Evolutionary conservation across 2,329 filamentous ascomycete species (phyloP).

Genomic region (Coleophoma cylindrospora): DNA sequence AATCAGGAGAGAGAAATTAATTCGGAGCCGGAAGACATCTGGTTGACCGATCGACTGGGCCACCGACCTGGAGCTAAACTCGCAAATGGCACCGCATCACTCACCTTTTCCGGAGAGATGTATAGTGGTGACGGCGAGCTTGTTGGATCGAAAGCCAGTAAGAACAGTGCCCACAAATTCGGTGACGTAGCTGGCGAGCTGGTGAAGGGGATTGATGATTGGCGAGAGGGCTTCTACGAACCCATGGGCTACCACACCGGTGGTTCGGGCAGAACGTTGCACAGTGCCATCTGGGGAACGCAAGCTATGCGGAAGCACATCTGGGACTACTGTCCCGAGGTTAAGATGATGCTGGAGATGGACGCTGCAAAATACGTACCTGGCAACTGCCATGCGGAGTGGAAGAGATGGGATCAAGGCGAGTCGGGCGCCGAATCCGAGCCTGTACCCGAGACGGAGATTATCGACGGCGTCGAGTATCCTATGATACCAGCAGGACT

Average conservation of each 20-base stretch:
- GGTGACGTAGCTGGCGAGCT: slow-evolving; percentile 13
- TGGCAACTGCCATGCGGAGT: slow-evolving; percentile 38
- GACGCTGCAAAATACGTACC: slow-evolving; percentile 46
- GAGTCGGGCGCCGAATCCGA: slow-evolving; percentile 11
- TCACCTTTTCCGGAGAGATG: slow-evolving; percentile 47
- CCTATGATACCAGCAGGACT: slow-evolving; percentile 21
- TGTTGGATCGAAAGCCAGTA: slow-evolving; percentile 12
- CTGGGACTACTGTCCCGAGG: slow-evolving; percentile 53
- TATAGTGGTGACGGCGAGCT: slow-evolving; percentile 30
- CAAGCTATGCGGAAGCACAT: slow-evolving; percentile 42
- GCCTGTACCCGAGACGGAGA: slow-evolving; percentile 13
- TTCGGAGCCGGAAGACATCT: slow-evolving; percentile 49
- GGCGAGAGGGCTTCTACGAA: slow-evolving; percentile 46
- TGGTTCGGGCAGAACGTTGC: slow-evolving; percentile 39
- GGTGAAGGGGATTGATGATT: slow-evolving; percentile 41
- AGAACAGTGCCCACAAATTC: slow-evolving; percentile 12
- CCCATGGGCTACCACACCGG: slow-evolving; percentile 57
- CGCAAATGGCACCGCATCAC: slow-evolving; percentile 44
- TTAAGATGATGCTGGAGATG: slow-evolving; percentile 53
- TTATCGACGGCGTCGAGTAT: slow-evolving; percentile 25
- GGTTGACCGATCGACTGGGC: slow-evolving; percentile 48
- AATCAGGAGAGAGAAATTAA: slow-evolving; percentile 38
- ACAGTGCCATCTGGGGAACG: slow-evolving; percentile 42
- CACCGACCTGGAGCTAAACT: slow-evolving; percentile 41
- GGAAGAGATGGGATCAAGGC: slow-evolving; percentile 34